Percentiles rank a stretch among this genome's conserved stretches.
phyloP scores from a whole-genome alignment of 2,329 filamentous ascomycete species.

The Chaetomium olivaceum region DNA sequence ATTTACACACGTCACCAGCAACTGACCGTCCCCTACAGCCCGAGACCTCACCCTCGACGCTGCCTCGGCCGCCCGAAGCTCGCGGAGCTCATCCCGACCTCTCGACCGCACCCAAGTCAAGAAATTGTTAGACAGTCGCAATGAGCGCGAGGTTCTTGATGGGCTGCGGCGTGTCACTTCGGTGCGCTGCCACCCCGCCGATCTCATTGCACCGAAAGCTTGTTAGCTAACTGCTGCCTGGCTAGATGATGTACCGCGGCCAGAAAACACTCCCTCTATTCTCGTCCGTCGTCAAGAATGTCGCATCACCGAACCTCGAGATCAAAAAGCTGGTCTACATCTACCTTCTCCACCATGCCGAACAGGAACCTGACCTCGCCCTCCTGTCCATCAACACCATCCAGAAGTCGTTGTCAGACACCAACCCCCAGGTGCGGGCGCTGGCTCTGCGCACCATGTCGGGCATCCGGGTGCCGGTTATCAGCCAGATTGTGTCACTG shows the following conservation, averaged over 20 bases:
- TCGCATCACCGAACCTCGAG: conserved; percentile 88
- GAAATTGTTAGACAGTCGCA: conserved; percentile 90
- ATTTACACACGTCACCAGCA: not conserved
- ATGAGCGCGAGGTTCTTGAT: conserved; percentile 89
- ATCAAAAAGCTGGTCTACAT: conserved; percentile 99
- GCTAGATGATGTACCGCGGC: conserved; percentile 89
- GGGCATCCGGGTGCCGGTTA: conserved; percentile 93
- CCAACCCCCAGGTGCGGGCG: conserved; percentile 85
- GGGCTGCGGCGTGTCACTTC: conserved; percentile 85
- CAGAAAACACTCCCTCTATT: conserved; percentile 91
- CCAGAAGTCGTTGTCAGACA: conserved; percentile 92
- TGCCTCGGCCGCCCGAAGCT: conserved; percentile 78
- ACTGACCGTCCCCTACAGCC: conserved; percentile 53
- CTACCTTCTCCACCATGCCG: conserved; percentile 94
- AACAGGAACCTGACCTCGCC: conserved; percentile 91
- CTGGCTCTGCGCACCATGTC: conserved; percentile 96
- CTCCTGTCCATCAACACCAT: conserved; percentile 98
- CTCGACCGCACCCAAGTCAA: conserved; percentile 84
- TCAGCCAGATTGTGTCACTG: conserved; percentile 93
- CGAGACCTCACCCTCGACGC: conserved; percentile 97
- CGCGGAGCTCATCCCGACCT: conserved; percentile 58
- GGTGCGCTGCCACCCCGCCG: conserved; percentile 51
- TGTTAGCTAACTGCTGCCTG: conserved; percentile 11
- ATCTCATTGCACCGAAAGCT: not conserved
- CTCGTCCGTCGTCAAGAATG: conserved; percentile 97